Evolutionary conservation across 2,329 filamentous ascomycete genomes (phyloP).

Genomic region (Thielaviopsis euricoi): DNA sequence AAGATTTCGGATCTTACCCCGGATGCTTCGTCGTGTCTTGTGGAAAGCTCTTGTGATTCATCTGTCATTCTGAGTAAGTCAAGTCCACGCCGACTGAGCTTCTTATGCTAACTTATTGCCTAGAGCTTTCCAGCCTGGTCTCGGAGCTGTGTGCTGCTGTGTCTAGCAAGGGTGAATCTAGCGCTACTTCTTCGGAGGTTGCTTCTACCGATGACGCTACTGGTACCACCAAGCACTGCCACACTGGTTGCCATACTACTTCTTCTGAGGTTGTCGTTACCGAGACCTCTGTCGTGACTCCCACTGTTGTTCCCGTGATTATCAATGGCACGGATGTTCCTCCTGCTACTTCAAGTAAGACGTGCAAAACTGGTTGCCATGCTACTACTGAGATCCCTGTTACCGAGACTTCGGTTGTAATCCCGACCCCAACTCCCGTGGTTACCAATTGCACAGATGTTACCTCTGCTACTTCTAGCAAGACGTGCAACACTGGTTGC

Average conservation of each 20-base stretch:
- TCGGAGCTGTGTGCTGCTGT: slow-evolving; percentile 16
- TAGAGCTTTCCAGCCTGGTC: slow-evolving; percentile 15
- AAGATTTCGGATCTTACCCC: slow-evolving; percentile 6
- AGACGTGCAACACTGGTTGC: too few relatives aligned
- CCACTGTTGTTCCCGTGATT: too few relatives aligned
- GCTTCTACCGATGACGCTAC: slow-evolving; percentile 12
- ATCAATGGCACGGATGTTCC: too few relatives aligned
- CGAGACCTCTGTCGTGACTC: too few relatives aligned
- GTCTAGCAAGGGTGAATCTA: slow-evolving; percentile 10
- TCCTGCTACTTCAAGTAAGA: too few relatives aligned
- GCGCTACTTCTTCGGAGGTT: slow-evolving; percentile 9
- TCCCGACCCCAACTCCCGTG: too few relatives aligned
- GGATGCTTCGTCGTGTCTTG: slow-evolving; percentile 6
- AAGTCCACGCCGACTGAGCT: neutral
- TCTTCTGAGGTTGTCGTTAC: too few relatives aligned
- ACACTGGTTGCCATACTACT: neutral
- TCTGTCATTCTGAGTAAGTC: slow-evolving; percentile 22
- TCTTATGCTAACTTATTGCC: slow-evolving; percentile 7
- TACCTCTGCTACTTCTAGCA: too few relatives aligned
- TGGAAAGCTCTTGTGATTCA: slow-evolving; percentile 18
- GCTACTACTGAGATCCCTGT: too few relatives aligned
- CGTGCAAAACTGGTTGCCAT: too few relatives aligned
- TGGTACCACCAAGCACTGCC: slow-evolving; percentile 10
- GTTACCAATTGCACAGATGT: too few relatives aligned
- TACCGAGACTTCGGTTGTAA: too few relatives aligned